Conservation (phyloP, 2,329 filamentous ascomycete genomes). For the Neofusicoccum cordaticola region DNA sequence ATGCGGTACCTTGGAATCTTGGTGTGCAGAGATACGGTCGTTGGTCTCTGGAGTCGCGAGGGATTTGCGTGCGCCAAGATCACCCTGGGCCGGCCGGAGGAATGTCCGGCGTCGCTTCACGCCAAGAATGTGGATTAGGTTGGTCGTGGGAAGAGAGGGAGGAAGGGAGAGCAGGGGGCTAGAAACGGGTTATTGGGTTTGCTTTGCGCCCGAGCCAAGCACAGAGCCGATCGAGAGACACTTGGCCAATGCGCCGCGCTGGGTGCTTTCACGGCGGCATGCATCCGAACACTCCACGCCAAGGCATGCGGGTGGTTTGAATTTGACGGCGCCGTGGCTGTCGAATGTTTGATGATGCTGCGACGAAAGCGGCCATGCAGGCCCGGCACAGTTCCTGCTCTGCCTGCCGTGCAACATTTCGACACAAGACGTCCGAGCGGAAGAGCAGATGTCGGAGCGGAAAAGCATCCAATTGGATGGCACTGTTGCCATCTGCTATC, state of each 20-base stretch:
- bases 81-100: background rate
- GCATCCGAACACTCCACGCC: background rate
- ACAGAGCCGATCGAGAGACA: background rate
- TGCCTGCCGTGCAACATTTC: background rate
- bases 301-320: background rate
- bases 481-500: background rate
- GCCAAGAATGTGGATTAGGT: background rate
- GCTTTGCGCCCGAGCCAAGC: conserved; percentile 1
- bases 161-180: background rate
- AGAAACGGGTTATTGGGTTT: background rate
- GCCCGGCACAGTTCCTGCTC: background rate
- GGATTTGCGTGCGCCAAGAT: background rate
- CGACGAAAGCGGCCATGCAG: background rate
- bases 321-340: background rate
- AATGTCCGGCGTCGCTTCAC: background rate
- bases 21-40: background rate
- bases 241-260: background rate
- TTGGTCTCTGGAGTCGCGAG: background rate
- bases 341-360: background rate
- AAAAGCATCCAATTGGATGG: background rate
- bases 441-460: background rate
- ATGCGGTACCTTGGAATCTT: background rate
- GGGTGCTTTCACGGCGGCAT: background rate
- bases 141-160: background rate
- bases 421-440: background rate